Evolutionary conservation across 352 stramenopile genomes (phyloP), one percentile per base, ranked within the genome.

Genomic region (Globisporangium apiculatum): DNA sequence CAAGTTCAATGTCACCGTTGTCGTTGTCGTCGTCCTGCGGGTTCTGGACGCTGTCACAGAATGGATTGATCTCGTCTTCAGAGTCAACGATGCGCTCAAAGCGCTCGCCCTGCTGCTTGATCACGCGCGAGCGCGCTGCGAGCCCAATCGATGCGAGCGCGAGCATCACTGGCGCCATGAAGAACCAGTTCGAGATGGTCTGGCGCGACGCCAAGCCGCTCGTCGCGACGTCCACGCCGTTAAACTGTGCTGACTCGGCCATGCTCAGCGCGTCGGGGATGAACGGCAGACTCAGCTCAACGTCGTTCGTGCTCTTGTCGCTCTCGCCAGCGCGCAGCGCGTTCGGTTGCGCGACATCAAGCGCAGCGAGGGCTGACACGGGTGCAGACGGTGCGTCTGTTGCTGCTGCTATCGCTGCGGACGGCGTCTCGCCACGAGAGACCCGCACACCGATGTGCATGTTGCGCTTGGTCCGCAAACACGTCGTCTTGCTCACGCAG

Each of bases 61-160:
- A 91, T 18, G 78, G 79, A 58, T 91, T 91, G 64, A 91, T 86
- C 60, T 90, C 70, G n/a, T 89, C 76, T n/a, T 70, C 69, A 0
- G 61, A 55, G 49, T 73, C 70, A 8, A 78, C 56, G 14, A 88
- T 48, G 5, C 58, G 63, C 51, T 86, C 49, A 49, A 87, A 85
- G 17, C 38, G 62, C 48, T 47, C 41, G 5, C 41, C 48, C 1
- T 12, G 54, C n/a, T 37, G 45, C 48, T 57, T 45, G 35, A 42
- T 0, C 51, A 51, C 24, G 15, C 57, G 66, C 17, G 54, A 53
- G 37, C 68, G 72, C 36, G 80, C 37, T 3, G 72, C 75, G 5
- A 86, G 37, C 2, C 68, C 69, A 2, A 86, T 51, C 0, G 73
- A 78, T 14, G 77, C 57, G 31, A 84, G 10, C 15, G 70, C 75